phyloP scores from a whole-genome alignment of 305 asterid species.

The Solanum hybrid region DNA sequence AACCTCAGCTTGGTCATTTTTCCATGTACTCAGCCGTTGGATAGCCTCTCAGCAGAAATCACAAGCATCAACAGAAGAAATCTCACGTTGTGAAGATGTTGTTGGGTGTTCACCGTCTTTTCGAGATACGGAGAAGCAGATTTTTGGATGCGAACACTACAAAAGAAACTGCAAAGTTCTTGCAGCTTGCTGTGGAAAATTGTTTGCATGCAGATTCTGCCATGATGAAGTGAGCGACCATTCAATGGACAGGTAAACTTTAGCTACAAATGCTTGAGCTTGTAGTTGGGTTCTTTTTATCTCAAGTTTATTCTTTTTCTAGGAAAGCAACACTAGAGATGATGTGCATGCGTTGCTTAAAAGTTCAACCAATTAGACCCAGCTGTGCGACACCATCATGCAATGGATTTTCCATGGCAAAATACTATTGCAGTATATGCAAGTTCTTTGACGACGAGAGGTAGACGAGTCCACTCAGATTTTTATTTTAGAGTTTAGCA shows the following conservation, averaged over 20 bases:
- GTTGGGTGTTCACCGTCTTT: constrained; percentile 30
- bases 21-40: constrained; percentile 29
- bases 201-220: constrained; percentile 38
- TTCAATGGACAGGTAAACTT: constrained; percentile 36
- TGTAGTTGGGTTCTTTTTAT: not conserved
- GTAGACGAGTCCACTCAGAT: constrained; percentile 13
- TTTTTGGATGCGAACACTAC: constrained; percentile 41
- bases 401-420: constrained; percentile 41
- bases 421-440: constrained; percentile 35
- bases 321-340: constrained; percentile 39
- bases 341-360: constrained; percentile 41
- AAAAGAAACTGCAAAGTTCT: constrained; percentile 43
- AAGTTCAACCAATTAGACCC: constrained; percentile 36
- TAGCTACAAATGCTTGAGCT: not conserved
- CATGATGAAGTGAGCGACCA: constrained; percentile 52
- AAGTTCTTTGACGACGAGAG: constrained; percentile 46
- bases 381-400: constrained; percentile 37
- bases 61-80: constrained; percentile 29
- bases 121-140: constrained; percentile 26
- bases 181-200: constrained; percentile 43
- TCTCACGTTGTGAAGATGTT: constrained; percentile 15
- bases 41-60: constrained; percentile 48
- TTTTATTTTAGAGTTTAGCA: not conserved
- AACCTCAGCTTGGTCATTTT: not conserved
- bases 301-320: constrained; percentile 7